Base-by-base conservation (phyloP, 1,139 yeast species). In the Nakaseomyces sp. region DNA sequence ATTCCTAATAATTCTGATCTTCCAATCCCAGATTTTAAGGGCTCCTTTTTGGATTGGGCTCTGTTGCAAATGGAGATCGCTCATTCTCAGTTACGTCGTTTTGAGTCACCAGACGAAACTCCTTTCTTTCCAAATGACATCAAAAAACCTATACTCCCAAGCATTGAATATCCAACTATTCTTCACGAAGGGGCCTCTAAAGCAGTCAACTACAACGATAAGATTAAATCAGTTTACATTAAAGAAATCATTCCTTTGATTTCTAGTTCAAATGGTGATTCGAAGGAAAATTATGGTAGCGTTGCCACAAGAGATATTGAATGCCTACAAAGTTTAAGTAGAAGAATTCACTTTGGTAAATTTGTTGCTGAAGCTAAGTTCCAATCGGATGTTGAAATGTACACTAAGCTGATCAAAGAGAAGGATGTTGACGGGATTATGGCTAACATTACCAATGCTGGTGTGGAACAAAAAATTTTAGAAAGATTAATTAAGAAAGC, bases 311-410 rank as follows among this genome's bases (percentile, higher is more conserved):
- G 87, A 52, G 98, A 91, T 60, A 83, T 91, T 47, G 95, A 84
- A 53, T 77, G 85, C 53, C 71, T 91, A 51, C 96, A 89, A 63
- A 81, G 95, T 4, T 68, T 91, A 41, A 84, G 95, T n/a, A 74
- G 98, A 57, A 76, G 98, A 60, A 87, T 91, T 53, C 98, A 91
- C 66, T 91, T 91, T 66, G 98, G 97, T 43, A 86, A 84, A 65
- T 91, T 91, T 69, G 98, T 91, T 5, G 98, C 98, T 5, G 98
- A 91, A 62, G 83, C 95, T 36, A 91, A 91, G 66, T 91, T 78
- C 63, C 81, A 73, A 56, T 66, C 71, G 24, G 94, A 89, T 52
- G 74, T 71, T 37, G 85, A 76, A 43, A 64, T 64, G 43, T 88
- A 81, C 66, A 77, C 76, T 1, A 67, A 73, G 54, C 67, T 88